These are phyloP conservation scores for Populus tremula DNA, from an alignment of 345 rosid genomes.

Conservation along the genomic window DNA sequence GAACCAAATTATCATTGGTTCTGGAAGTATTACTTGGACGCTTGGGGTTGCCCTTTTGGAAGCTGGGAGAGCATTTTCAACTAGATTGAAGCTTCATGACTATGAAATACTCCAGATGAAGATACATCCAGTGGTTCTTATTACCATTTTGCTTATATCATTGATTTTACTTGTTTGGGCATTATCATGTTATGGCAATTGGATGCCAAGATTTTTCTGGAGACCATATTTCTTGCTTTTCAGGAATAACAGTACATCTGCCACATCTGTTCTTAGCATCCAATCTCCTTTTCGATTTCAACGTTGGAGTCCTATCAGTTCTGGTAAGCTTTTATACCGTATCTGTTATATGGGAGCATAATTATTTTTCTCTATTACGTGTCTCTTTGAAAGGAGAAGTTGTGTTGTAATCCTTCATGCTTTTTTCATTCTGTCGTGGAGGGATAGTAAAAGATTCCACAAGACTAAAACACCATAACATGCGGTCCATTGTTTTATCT, in stretches of 20 bases:
- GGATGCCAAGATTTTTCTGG: slow-evolving; percentile 65
- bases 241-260: slow-evolving; percentile 56
- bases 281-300: slow-evolving; percentile 76
- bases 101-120: slow-evolving; percentile 60
- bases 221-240: slow-evolving; percentile 75
- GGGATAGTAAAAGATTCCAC: too few relatives aligned
- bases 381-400: background rate
- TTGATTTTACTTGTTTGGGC: slow-evolving; percentile 72
- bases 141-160: slow-evolving; percentile 54
- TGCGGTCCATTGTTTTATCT: background rate
- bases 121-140: slow-evolving; percentile 62
- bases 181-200: slow-evolving; percentile 62
- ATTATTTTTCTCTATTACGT: background rate
- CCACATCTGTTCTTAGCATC: slow-evolving; percentile 67
- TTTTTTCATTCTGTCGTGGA: background rate
- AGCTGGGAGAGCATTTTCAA: slow-evolving; percentile 76
- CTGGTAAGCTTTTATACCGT: slow-evolving; percentile 46
- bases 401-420: background rate
- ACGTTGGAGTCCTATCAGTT: slow-evolving; percentile 83
- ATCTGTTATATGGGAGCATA: background rate
- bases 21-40: slow-evolving; percentile 98
- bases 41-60: slow-evolving; percentile 88
- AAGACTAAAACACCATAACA: too few relatives aligned
- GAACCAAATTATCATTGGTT: slow-evolving; percentile 67
- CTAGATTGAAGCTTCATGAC: slow-evolving; percentile 53